Base-by-base conservation (phyloP, 805 yeast genomes). In the Zygoascus bituminiphila region DNA sequence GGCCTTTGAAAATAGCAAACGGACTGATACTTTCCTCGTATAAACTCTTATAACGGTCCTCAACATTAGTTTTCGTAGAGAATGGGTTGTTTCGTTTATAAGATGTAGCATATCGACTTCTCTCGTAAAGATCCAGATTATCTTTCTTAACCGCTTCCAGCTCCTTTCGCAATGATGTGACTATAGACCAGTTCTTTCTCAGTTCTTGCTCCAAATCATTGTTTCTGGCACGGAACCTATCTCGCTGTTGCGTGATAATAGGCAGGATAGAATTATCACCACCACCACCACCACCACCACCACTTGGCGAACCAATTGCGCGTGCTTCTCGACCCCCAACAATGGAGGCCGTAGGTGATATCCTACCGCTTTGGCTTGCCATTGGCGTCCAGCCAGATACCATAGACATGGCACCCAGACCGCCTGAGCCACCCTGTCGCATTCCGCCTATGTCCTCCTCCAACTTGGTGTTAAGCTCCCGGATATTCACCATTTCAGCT, bases 161-260 rank as follows among this genome's bases (percentile, higher is more conserved):
- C 56, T 87, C 88, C 46, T 82, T 65, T 51, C 80, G 79, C 54
- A 87, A 69, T 49, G 82, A 85, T 35, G 70, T 73, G 23, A 82
- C 72, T 36, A 73, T 71, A 19, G 67, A 62, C 45, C 71, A 71
- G 53, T 76, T 79, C 54, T 76, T 77, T 62, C 84, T 80, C 35
- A 82, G 59, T 57, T 88, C 95, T 48, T 84, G 84, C 63, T 91
- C 98, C 47, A 93, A 73, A 61, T 87, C 96, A 49, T 76, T 77
- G 59, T 84, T 87, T 47, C 88, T 75, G n/a, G 78, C 75, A 58
- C 94, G 80, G 71, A 89, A 88, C 53, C 98, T 72, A 64, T 91
- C 98, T 63, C 98, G 79, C 68, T 91, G 98, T 61, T 91, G 89
- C 12, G 96, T 88, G 24, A 93, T 79, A 46, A 91, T 88, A 1